Evolutionary conservation across 2,329 filamentous ascomycete species (phyloP).

Genomic region (Alternaria sp.): DNA sequence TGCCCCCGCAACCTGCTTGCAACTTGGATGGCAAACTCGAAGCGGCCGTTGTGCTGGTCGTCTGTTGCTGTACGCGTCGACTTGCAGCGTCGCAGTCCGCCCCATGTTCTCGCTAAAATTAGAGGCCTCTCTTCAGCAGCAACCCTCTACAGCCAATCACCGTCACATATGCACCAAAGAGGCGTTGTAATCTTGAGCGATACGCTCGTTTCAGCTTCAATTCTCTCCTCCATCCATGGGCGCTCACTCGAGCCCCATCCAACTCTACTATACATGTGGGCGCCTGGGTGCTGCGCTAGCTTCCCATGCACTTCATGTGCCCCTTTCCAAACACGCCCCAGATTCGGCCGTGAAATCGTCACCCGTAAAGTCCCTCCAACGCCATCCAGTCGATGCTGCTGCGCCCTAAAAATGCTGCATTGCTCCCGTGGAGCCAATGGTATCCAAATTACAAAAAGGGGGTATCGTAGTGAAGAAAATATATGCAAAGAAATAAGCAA

Average conservation of each 20-base stretch:
- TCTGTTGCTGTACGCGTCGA: constrained; percentile 18
- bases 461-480: constrained; percentile 46
- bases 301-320: constrained; percentile 25
- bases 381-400: constrained; percentile 31
- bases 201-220: constrained; percentile 33
- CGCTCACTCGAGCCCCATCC: constrained; percentile 26
- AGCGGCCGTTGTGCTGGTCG: constrained; percentile 16
- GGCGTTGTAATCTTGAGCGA: constrained; percentile 26
- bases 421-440: constrained; percentile 26
- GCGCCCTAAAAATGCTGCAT: constrained; percentile 33
- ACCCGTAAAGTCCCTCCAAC: constrained; percentile 36
- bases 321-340: constrained; percentile 13
- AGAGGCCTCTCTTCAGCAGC: constrained; percentile 16
- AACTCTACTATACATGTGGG: constrained; percentile 39
- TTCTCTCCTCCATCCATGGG: constrained; percentile 23
- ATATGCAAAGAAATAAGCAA: constrained; percentile 47
- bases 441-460: constrained; percentile 47
- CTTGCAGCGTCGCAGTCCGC: constrained; percentile 15
- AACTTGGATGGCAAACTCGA: constrained; percentile 17
- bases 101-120: constrained; percentile 25
- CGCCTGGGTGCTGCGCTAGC: constrained; percentile 44
- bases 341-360: constrained; percentile 28
- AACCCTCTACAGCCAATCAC: constrained; percentile 21
- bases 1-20: constrained; percentile 18
- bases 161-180: constrained; percentile 18